Conservation (phyloP, 2,329 filamentous ascomycete species). For the Cladosporium phlei region DNA sequence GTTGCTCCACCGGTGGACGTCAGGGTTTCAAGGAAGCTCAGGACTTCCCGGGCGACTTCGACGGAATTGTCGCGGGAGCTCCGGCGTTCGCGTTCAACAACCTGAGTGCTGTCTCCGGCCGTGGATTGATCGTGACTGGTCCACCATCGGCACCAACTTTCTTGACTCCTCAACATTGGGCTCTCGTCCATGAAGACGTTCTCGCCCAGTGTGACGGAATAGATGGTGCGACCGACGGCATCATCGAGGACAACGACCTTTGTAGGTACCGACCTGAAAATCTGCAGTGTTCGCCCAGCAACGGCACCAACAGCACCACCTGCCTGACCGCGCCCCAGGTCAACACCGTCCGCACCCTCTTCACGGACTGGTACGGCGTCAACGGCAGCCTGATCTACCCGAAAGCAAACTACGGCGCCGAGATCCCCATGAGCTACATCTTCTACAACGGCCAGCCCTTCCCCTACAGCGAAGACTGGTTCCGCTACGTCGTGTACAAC, state of each 20-base stretch:
- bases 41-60: conserved; percentile 43
- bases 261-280: conserved; percentile 39
- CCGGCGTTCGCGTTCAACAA: conserved; percentile 41
- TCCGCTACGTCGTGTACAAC: conserved; percentile 45
- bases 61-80: conserved; percentile 43
- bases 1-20: conserved; percentile 44
- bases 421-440: conserved; percentile 31
- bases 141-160: conserved; percentile 35
- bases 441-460: conserved; percentile 40
- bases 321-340: conserved; percentile 43
- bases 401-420: conserved; percentile 46
- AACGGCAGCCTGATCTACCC: conserved; percentile 46
- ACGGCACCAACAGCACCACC: conserved; percentile 30
- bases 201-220: conserved; percentile 46
- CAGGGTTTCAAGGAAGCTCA: conserved; percentile 44
- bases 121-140: conserved; percentile 38
- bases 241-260: conserved; percentile 41
- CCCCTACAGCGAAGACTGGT: conserved; percentile 44
- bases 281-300: conserved; percentile 31
- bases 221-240: conserved; percentile 44
- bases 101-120: conserved; percentile 38
- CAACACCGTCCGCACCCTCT: conserved; percentile 37
- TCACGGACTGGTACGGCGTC: conserved; percentile 36
- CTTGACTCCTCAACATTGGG: conserved; percentile 35
- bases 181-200: conserved; percentile 37